A percentile compares a stretch with the other conserved stretches of the same genome.
phyloP scores from a whole-genome alignment of 139 green algal genomes.

The Gonium pectorale region DNA sequence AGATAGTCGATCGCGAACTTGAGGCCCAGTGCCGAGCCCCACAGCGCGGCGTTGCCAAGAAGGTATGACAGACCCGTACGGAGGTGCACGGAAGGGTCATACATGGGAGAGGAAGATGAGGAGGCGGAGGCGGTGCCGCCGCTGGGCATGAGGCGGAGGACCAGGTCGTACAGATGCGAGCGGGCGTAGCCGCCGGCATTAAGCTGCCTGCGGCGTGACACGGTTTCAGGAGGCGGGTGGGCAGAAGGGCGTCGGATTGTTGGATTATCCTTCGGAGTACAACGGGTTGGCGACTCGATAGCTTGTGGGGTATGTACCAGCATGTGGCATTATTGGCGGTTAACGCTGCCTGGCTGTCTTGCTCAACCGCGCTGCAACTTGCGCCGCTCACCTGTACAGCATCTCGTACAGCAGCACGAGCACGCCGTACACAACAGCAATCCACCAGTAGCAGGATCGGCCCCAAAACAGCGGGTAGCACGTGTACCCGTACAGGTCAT shows the following conservation, averaged over 20 bases:
- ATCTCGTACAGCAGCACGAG: neutral
- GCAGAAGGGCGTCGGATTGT: too few relatives aligned
- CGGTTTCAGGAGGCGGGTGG: too few relatives aligned
- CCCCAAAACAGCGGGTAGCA: constrained; percentile 22
- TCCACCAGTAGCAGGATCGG: constrained; percentile 41
- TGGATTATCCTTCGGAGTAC: too few relatives aligned
- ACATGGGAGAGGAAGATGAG: neutral
- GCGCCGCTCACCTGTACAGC: constrained; percentile 16
- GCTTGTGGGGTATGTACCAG: too few relatives aligned
- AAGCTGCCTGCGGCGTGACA: constrained; percentile 13
- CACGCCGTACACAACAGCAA: neutral
- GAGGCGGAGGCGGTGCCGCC: neutral
- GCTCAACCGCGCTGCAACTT: too few relatives aligned
- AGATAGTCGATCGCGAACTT: constrained; percentile 80
- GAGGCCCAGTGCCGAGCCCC: constrained; percentile 61
- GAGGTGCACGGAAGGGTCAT: constrained; percentile 1
- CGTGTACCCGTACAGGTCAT: constrained; percentile 1
- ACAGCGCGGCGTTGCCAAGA: constrained; percentile 69
- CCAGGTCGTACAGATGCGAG: neutral
- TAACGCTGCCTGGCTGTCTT: too few relatives aligned
- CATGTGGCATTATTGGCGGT: too few relatives aligned
- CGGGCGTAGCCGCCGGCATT: constrained; percentile 22
- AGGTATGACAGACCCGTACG: constrained; percentile 6
- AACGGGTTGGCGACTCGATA: too few relatives aligned
- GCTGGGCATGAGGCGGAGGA: neutral